phyloP scores from a whole-genome alignment of 345 rosid genomes.

The Xanthoceras sorbifolium region DNA sequence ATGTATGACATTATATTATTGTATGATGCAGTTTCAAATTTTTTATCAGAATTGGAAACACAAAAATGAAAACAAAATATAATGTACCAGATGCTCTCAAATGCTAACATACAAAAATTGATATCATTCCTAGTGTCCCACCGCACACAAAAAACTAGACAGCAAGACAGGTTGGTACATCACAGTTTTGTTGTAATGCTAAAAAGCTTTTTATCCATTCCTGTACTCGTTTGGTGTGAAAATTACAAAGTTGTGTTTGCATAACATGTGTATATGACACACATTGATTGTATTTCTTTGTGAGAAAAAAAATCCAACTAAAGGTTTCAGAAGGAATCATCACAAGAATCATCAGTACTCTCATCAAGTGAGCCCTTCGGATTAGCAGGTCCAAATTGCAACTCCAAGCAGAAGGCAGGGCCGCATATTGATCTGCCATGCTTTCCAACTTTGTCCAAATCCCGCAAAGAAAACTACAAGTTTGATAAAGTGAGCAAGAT shows the following conservation, averaged over 20 bases:
- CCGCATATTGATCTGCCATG: conserved; percentile 77
- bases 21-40: background rate
- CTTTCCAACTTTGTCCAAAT: conserved; percentile 79
- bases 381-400: conserved; percentile 79
- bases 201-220: background rate
- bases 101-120: conserved; percentile 23
- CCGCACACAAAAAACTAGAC: conserved; percentile 21
- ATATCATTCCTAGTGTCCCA: background rate
- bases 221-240: background rate
- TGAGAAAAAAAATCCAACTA: background rate
- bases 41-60: background rate
- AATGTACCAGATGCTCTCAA: background rate
- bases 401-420: conserved; percentile 75
- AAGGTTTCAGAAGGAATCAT: conserved; percentile 14
- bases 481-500: background rate
- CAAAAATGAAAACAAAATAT: background rate
- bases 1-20: background rate
- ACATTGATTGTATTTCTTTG: background rate
- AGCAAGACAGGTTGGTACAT: conserved; percentile 11
- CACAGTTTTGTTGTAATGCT: background rate
- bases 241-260: background rate
- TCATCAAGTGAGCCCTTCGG: conserved; percentile 28
- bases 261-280: background rate
- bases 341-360: background rate
- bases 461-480: conserved; percentile 57